Evolutionary conservation across 768 basidiomycete genomes (phyloP).

Genomic region (Saitozyma podzolica): DNA sequence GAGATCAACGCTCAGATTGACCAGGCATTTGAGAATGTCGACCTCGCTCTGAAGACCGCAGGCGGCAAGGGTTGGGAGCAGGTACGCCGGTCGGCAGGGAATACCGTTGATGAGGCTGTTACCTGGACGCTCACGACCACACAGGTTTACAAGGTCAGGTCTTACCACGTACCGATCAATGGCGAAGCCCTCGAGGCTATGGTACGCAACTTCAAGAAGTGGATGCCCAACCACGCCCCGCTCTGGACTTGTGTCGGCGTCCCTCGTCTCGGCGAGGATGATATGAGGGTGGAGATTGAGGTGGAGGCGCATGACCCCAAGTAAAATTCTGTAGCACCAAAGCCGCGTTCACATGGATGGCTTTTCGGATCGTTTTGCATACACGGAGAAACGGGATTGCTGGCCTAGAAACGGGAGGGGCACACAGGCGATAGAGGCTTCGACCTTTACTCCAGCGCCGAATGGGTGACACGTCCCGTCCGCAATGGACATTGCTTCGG

Average conservation of each 20-base stretch:
- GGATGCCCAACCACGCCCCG: slow-evolving; percentile 24
- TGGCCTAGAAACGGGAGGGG: too few species aligned
- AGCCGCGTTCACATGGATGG: too few species aligned
- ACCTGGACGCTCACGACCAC: neutral
- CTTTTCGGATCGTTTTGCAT: too few species aligned
- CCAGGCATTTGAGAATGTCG: slow-evolving; percentile 29
- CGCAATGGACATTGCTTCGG: too few species aligned
- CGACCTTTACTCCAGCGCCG: too few species aligned
- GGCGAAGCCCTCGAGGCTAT: slow-evolving; percentile 11
- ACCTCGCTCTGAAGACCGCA: slow-evolving; percentile 14
- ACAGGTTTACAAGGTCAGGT: slow-evolving; percentile 21
- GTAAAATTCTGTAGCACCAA: too few species aligned
- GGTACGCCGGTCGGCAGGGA: too few species aligned
- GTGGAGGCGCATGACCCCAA: too few species aligned
- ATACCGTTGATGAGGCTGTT: neutral
- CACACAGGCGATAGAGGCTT: too few species aligned
- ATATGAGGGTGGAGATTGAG: too few species aligned
- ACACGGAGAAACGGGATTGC: too few species aligned
- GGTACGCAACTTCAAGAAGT: slow-evolving; percentile 13
- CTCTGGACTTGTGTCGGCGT: slow-evolving; percentile 27
- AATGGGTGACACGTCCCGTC: too few species aligned
- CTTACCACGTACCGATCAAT: slow-evolving; percentile 19
- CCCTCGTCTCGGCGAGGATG: slow-evolving; percentile 11
- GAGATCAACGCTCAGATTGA: slow-evolving; percentile 20
- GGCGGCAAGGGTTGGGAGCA: slow-evolving; percentile 28